Evolutionary conservation across 179 eudicot species (phyloP).

Genomic region (Silene vulgaris): DNA sequence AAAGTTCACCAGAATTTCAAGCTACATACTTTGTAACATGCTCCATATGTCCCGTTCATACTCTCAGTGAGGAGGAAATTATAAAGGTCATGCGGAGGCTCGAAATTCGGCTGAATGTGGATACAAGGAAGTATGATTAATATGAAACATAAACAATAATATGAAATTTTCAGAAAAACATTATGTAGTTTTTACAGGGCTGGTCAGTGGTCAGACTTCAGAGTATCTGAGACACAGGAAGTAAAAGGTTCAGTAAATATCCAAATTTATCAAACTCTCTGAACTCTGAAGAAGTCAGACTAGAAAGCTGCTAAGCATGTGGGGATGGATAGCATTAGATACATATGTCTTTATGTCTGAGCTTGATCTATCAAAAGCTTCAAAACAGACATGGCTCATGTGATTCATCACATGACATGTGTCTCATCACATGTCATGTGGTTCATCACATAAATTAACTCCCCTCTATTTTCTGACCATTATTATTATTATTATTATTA

Average conservation of each 20-base stretch:
- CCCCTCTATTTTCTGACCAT: slow-evolving; percentile 25
- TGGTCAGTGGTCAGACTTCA: slow-evolving; percentile 19
- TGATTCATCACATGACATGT: slow-evolving; percentile 43
- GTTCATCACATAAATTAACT: slow-evolving; percentile 25
- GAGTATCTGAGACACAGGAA: slow-evolving; percentile 13
- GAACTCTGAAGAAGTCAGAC: slow-evolving; percentile 12
- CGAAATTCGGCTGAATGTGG: too few relatives aligned
- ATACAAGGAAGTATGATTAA: background rate
- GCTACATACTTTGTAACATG: too few relatives aligned
- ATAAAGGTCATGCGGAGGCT: too few relatives aligned
- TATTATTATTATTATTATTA: slow-evolving; percentile 8
- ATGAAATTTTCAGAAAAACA: background rate
- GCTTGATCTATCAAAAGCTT: slow-evolving; percentile 16
- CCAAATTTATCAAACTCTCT: background rate
- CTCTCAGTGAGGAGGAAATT: too few relatives aligned
- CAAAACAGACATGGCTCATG: slow-evolving; percentile 42
- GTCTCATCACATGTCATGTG: slow-evolving; percentile 22
- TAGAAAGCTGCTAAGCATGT: slow-evolving; percentile 40
- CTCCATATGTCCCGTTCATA: too few relatives aligned
- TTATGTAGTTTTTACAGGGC: slow-evolving; percentile 15
- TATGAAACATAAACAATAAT: background rate
- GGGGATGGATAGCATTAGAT: slow-evolving; percentile 22
- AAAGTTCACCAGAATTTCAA: too few relatives aligned
- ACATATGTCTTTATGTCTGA: slow-evolving; percentile 22
- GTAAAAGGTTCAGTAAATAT: slow-evolving; percentile 15